Base-by-base conservation (phyloP, 192 early-diverging fungal species). In the Ambispora gerdemannii region DNA sequence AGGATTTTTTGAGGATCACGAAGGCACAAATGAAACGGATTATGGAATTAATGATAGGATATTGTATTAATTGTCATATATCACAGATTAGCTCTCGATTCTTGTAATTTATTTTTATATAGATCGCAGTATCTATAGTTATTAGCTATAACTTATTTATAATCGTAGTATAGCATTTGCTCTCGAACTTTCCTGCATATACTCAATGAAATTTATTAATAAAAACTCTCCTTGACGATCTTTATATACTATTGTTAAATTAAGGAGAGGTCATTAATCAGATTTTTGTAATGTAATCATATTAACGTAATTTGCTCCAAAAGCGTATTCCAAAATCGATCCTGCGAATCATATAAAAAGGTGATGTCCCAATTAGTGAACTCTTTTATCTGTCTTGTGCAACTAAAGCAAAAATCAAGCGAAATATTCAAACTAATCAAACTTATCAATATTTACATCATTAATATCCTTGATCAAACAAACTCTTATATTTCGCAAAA, bases 231-330 rank as follows among this genome's bases (percentile, higher is more conserved):
- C 50, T 7, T 50, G 50, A 50, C n/a, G 50, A 50, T 50, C 50
- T 50, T 50, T 10, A 50, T 50, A 50, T 50, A 50, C 50, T 50
- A 15, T 50, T 50, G 17, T 3, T 50, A 50, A 50, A 50, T 50
- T 50, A 50, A 50, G 50, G 50, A 50, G 50, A 60, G 58, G 15
- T 2, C 3, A 19, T 60, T 60, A 19, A 60, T 24, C 58, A 60
- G n/a, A 60, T 60, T 60, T 60, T 60, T 30, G 58, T 60, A 17
- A 60, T 60, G 58, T 4, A 3, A 6, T 27, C 58, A 59, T 59
- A 59, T 10, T 59, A 59, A 59, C n/a, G 56, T 59, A 59, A 59
- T 59, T 10, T 59, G 1, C 3, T 24, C 56, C 56, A 3, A 59
- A 59, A 59, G 25, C 19, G 2, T 3, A 10, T 10, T 30, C 22